Conservation (phyloP, 345 rosid genomes). For the Ailanthus altissimus region DNA sequence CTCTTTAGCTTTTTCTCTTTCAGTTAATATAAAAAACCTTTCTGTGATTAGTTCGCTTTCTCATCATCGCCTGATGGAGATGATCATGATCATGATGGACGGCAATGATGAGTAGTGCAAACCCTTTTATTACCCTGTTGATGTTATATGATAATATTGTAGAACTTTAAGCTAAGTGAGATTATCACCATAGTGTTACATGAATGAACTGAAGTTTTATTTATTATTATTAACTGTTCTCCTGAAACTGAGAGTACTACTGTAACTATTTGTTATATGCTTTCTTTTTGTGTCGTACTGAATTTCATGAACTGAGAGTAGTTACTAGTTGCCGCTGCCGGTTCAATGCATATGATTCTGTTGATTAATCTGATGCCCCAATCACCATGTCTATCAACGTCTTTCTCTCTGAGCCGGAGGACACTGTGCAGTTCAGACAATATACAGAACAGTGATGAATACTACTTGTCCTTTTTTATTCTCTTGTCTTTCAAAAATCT, state of each 20-base stretch:
- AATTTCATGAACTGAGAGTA: slow-evolving; percentile 25
- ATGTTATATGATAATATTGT: neutral
- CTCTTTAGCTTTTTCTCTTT: neutral
- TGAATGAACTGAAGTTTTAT: slow-evolving; percentile 20
- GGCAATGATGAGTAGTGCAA: neutral
- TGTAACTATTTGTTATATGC: slow-evolving; percentile 13
- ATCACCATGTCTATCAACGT: slow-evolving; percentile 19
- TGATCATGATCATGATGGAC: neutral
- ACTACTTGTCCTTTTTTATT: slow-evolving; percentile 31
- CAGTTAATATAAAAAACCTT: neutral
- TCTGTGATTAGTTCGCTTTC: slow-evolving; percentile 17
- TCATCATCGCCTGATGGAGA: neutral
- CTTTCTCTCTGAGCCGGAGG: slow-evolving; percentile 24
- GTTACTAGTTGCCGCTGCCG: neutral
- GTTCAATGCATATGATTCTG: slow-evolving; percentile 22
- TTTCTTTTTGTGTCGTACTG: slow-evolving; percentile 22
- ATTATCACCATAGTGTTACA: slow-evolving; percentile 11
- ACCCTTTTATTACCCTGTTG: neutral
- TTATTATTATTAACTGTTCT: slow-evolving; percentile 11
- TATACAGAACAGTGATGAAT: neutral
- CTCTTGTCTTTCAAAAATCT: slow-evolving; percentile 10
- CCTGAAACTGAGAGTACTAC: neutral
- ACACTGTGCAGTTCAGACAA: slow-evolving; percentile 28
- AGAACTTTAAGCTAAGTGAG: neutral
- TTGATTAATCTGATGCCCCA: slow-evolving; percentile 18